A percentile compares a stretch with the other conserved stretches of the same genome.
phyloP scores from a whole-genome alignment of 371 early-diverging fungal species.

The Fennellomyces sp. region DNA sequence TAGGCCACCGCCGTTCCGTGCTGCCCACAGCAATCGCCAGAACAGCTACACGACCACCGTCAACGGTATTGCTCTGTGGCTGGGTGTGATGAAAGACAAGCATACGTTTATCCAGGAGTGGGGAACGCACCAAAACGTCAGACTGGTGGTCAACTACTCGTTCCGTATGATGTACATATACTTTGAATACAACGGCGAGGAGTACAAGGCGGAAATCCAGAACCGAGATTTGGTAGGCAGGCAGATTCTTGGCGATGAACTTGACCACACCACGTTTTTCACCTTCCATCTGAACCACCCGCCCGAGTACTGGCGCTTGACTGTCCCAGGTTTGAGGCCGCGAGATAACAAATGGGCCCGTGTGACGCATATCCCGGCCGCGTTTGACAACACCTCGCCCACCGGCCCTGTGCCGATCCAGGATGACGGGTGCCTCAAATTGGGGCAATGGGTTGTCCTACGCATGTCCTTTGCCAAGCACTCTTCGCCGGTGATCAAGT shows the following conservation, averaged over 20 bases:
- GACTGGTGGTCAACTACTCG: constrained; percentile 25
- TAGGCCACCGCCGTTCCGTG: too few species aligned
- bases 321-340: constrained; percentile 8
- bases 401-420: too few species aligned
- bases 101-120: constrained; percentile 13
- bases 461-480: background rate
- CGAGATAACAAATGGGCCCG: constrained; percentile 20
- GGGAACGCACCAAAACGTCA: constrained; percentile 21
- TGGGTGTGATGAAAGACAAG: background rate
- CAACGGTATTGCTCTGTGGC: background rate
- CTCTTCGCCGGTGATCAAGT: background rate
- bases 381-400: background rate
- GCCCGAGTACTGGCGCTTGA: constrained; percentile 19
- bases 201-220: constrained; percentile 23
- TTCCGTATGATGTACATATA: constrained; percentile 24
- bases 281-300: constrained; percentile 19
- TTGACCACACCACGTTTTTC: background rate
- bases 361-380: background rate
- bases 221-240: constrained; percentile 3
- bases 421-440: background rate
- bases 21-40: too few species aligned
- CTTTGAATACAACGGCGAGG: constrained; percentile 20
- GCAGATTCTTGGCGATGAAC: background rate
- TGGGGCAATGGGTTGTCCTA: constrained; percentile 9
- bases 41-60: background rate